Percentiles rank a stretch among this genome's conserved stretches.
These are phyloP conservation scores for Termitomyces heimii DNA, from an alignment of 768 basidiomycete genomes.

Conservation along the genomic window DNA sequence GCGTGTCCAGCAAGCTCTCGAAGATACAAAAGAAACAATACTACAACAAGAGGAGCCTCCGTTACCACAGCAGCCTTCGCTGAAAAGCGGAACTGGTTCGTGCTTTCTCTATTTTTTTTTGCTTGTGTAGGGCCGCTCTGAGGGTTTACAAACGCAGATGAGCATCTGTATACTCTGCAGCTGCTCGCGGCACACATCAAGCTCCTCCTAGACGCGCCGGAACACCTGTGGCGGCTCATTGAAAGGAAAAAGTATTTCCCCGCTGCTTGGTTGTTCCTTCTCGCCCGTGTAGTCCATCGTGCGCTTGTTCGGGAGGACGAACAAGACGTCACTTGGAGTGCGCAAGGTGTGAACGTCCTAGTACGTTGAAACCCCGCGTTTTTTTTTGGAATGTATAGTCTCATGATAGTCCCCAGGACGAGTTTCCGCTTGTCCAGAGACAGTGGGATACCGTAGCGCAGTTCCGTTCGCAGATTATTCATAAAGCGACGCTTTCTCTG, in stretches of 20 bases:
- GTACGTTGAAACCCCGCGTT: constrained; percentile 32
- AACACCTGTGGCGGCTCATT: constrained; percentile 85
- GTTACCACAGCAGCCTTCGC: constrained; percentile 33
- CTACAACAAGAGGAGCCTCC: constrained; percentile 39
- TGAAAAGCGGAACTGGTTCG: constrained; percentile 37
- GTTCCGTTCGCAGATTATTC: constrained; percentile 84
- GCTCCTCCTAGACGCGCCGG: constrained; percentile 86
- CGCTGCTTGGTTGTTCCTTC: constrained; percentile 84
- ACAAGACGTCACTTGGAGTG: constrained; percentile 55
- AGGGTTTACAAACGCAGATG: constrained; percentile 34
- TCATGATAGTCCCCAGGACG: constrained; percentile 41
- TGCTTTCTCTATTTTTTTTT: not conserved
- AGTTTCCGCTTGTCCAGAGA: constrained; percentile 83
- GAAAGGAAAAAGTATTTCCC: constrained; percentile 74
- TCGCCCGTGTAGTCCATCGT: constrained; percentile 81
- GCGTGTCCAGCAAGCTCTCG: constrained; percentile 55
- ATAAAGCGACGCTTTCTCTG: constrained; percentile 80
- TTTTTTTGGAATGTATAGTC: not conserved
- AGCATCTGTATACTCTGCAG: constrained; percentile 63
- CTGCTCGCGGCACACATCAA: constrained; percentile 85
- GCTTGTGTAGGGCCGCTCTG: not conserved
- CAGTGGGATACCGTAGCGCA: constrained; percentile 91
- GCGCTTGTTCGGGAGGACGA: constrained; percentile 60
- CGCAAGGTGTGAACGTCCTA: constrained; percentile 55
- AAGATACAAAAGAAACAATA: constrained; percentile 55